Base-by-base conservation (phyloP, 1,139 yeast species). In the Suhomyces panamericanus region DNA sequence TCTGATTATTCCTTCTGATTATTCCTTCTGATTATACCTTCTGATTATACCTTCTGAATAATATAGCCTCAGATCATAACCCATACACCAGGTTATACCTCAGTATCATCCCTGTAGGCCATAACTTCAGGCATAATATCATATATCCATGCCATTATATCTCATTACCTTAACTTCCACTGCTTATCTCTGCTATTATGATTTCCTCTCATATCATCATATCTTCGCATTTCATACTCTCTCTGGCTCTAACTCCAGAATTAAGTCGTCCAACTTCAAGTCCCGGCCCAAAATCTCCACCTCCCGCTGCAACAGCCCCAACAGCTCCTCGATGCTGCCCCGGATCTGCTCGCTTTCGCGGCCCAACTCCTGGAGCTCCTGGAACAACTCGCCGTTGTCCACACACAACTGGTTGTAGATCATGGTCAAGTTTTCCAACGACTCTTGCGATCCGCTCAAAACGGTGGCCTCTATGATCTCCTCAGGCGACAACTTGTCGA, bases 381-480 rank as follows among this genome's bases (percentile, higher is more conserved):
- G 48, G 41, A 56, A 61, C 14, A 69, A 51, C 37, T 63, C 69
- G n/a, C 51, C 49, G 50, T 74, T 74, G 27, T 73, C 78, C 11
- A 58, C 31, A 35, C 68, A 55, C 43, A 73, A 54, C 51, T 69
- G 76, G 37, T 67, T 64, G 49, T 69, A 63, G 6, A 73, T 71
- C 66, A 69, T 59, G n/a, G 50, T 47, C 39, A 74, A 58, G 38
- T 62, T 65, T 31, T 61, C 61, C 4, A 69, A 43, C 3, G 70
- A 58, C 27, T 58, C 63, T 6, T 53, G 48, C 14, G 63, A 57
- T 6, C 59, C 53, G 32, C 57, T 59, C 28, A 62, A 50, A 15
- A 67, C 43, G 3, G 66, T 66, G 4, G 75, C 67, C 27, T 64
- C 68, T 3, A 73, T 64, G 24, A 73, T 61, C 31, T 70, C 70